Evolutionary conservation across 768 basidiomycete species (phyloP).

Genomic region (Cyclocybe aegerita): DNA sequence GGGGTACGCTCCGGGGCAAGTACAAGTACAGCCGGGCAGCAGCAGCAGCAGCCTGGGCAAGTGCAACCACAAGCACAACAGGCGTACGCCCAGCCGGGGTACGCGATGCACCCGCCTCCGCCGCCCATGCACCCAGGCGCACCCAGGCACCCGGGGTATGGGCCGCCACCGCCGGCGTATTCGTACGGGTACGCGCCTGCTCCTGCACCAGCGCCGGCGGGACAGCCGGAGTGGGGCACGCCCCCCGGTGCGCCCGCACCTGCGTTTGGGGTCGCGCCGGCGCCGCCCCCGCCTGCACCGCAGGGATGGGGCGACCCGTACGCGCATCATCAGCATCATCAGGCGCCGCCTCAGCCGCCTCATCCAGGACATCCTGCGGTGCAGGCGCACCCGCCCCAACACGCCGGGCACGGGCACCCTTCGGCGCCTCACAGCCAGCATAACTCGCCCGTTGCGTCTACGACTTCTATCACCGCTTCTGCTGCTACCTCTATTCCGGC

Average conservation of each 20-base stretch:
- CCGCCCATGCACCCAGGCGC: constrained; percentile 12
- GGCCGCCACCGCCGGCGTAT: constrained; percentile 20
- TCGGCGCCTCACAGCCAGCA: constrained; percentile 5
- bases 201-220: constrained; percentile 12
- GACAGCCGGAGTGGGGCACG: constrained; percentile 21
- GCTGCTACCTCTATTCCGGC: constrained; percentile 14
- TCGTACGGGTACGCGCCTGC: constrained; percentile 25
- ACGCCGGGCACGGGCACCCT: constrained; percentile 5
- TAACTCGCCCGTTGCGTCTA: constrained; percentile 13
- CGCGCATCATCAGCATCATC: constrained; percentile 13
- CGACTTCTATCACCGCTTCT: constrained; percentile 13
- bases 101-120: constrained; percentile 17
- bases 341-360: constrained; percentile 10
- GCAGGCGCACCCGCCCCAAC: constrained; percentile 14
- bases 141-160: constrained; percentile 18
- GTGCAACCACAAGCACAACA: neutral
- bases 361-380: constrained; percentile 13
- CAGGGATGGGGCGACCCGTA: constrained; percentile 16
- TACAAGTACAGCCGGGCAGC: neutral
- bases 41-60: constrained; percentile 11
- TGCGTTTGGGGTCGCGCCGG: constrained; percentile 11
- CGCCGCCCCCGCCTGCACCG: constrained; percentile 1
- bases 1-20: too few species aligned
- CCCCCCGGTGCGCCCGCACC: neutral
- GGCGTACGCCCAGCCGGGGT: constrained; percentile 10